Conservation (phyloP, 192 early-diverging fungal species). For the Coemansia biformis region DNA sequence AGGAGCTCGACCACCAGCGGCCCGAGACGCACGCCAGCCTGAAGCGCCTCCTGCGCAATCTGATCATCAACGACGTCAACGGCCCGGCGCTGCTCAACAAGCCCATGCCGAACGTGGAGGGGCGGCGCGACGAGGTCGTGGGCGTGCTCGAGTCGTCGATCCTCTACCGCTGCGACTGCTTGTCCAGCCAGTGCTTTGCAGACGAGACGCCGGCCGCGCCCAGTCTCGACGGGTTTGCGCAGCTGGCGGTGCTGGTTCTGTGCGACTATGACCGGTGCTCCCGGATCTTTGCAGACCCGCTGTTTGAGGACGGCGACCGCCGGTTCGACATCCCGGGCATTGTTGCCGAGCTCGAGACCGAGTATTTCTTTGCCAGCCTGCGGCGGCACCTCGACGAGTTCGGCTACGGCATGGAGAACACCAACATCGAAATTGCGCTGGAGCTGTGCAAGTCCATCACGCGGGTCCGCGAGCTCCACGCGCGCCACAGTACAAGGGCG, state of each 20-base stretch:
- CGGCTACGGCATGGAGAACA: constrained; percentile 27
- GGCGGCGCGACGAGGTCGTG: constrained; percentile 32
- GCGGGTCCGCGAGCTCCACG: constrained; percentile 29
- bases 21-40: constrained; percentile 15
- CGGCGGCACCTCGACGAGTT: constrained; percentile 30
- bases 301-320: constrained; percentile 43
- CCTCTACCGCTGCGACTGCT: constrained; percentile 37
- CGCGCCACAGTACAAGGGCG: constrained; percentile 8
- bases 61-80: constrained; percentile 37
- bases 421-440: constrained; percentile 32
- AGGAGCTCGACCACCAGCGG: constrained; percentile 42
- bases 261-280: constrained; percentile 34
- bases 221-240: constrained; percentile 33
- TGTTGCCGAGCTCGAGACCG: constrained; percentile 36
- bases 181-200: constrained; percentile 35
- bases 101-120: constrained; percentile 36
- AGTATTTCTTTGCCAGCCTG: constrained; percentile 35
- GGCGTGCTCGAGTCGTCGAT: constrained; percentile 29
- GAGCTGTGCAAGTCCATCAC: constrained; percentile 35
- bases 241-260: constrained; percentile 29
- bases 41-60: constrained; percentile 8
- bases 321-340: constrained; percentile 49
- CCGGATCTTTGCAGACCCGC: constrained; percentile 29
- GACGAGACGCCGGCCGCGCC: constrained; percentile 18
- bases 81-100: constrained; percentile 32